These are phyloP conservation scores for Teunomyces cretensis DNA, from an alignment of 805 yeast genomes.

Conservation along the genomic window DNA sequence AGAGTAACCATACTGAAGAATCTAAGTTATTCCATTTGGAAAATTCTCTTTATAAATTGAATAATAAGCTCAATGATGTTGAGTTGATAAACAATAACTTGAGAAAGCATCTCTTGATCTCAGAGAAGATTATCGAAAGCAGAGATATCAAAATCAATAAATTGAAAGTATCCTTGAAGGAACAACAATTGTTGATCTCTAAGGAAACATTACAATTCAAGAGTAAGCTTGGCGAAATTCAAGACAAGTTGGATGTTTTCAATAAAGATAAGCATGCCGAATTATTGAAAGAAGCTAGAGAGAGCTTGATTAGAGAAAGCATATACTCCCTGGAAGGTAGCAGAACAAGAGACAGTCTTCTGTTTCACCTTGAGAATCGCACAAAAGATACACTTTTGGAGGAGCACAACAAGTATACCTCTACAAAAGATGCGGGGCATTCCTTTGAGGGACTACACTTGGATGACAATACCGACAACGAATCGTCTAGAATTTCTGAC, in stretches of 20 bases:
- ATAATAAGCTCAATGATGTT: conserved; percentile 58
- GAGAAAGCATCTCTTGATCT: conserved; percentile 53
- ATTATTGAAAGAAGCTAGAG: conserved; percentile 12
- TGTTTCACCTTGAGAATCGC: conserved; percentile 12
- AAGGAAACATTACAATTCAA: conserved; percentile 53
- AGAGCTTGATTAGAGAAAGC: conserved; percentile 14
- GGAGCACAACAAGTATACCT: neutral
- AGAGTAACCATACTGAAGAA: conserved; percentile 39
- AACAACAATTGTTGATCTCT: conserved; percentile 49
- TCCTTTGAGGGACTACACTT: neutral
- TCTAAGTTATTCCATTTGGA: conserved; percentile 55
- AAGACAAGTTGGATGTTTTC: conserved; percentile 14
- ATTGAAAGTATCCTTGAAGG: conserved; percentile 48
- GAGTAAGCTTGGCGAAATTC: conserved; percentile 34
- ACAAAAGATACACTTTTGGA: conserved; percentile 13
- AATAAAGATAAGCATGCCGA: conserved; percentile 13
- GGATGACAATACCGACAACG: neutral
- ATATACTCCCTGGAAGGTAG: conserved; percentile 14
- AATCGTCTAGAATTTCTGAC: neutral
- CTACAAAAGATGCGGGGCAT: neutral
- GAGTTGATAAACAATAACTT: conserved; percentile 60
- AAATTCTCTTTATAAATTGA: conserved; percentile 55
- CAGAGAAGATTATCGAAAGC: conserved; percentile 56
- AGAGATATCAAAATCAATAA: conserved; percentile 57
- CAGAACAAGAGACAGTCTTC: conserved; percentile 13